Conservation (phyloP, 2,329 filamentous ascomycete genomes). For the Claviceps spartinae region DNA sequence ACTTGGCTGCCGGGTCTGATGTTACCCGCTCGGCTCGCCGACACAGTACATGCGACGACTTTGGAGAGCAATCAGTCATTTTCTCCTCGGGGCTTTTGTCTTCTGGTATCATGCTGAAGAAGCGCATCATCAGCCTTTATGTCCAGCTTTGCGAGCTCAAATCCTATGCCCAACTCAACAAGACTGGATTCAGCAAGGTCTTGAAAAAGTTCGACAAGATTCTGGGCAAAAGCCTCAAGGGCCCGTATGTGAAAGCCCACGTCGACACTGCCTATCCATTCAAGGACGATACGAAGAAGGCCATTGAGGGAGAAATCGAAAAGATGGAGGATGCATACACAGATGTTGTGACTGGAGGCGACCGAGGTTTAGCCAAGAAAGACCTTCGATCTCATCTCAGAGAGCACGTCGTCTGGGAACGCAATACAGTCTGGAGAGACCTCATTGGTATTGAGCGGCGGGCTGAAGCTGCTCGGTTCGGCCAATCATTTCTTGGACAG, state of each 20-base stretch:
- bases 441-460: constrained; percentile 97
- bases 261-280: constrained; percentile 79
- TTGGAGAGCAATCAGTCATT: constrained; percentile 58
- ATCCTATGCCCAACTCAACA: constrained; percentile 90
- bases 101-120: constrained; percentile 77
- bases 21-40: constrained; percentile 41
- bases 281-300: constrained; percentile 53
- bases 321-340: constrained; percentile 72
- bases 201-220: constrained; percentile 99
- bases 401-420: constrained; percentile 97
- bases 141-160: constrained; percentile 91
- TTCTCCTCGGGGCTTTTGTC: constrained; percentile 49
- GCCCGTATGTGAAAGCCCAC: constrained; percentile 57
- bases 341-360: constrained; percentile 67
- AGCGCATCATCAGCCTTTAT: constrained; percentile 74
- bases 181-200: constrained; percentile 90
- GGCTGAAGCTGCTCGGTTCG: constrained; percentile 84
- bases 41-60: constrained; percentile 62
- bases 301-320: constrained; percentile 56
- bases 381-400: constrained; percentile 82
- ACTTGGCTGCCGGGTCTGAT: constrained; percentile 51
- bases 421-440: constrained; percentile 97
- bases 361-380: constrained; percentile 61
- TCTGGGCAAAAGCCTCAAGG: constrained; percentile 66
- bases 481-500: constrained; percentile 67